Evolutionary conservation across 1,284 basidiomycete species (phyloP), one percentile per base, ranked within the genome.

Genomic region (Tylopilus microsporus): DNA sequence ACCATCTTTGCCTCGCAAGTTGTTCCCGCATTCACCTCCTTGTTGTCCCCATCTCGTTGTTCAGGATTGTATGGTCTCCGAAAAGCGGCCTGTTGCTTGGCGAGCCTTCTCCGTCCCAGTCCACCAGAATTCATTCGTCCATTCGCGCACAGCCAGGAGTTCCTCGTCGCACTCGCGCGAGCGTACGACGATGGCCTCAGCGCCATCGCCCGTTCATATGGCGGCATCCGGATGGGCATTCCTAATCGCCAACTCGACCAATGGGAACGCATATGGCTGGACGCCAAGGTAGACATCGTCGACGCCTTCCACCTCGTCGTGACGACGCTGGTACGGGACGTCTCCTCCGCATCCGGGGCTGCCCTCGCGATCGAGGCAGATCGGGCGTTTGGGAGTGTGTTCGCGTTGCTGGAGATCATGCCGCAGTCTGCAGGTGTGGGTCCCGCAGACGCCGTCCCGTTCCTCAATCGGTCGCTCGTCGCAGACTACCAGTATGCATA

Each of bases 401-500:
- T 85, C 63, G 74, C 80, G 1, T 73, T 90, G 11, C 73, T 86
- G 19, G 80, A 83, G 18, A 61, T 81, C 19, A 72, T 74, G 1
- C 62, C 73, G 3, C 70, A 62, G 30, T 55, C 52, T 50, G 34
- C 56, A 7, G 32, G 47, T 12, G 25, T 34, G 13, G 55, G 62
- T 25, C 60, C 63, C 25, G 59, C 62, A 15, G 63, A 62, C 15
- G 55, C 68, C 68, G 82, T 76, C 10, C 82, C 87, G 1, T 91
- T 87, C 71, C 77, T 88, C 55, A 80, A 88, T 65, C 81, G 80
- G 18, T 69, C 86, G 15, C 76, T 91, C 30, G 69, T 91, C 16
- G 78, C 78, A 12, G 89, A 91, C 66, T 89, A 89, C 69, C 84
- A 89, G 58, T 77, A 84, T 47, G 75, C 83, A 2, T 87, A 89